phyloP scores from a whole-genome alignment of 1,284 basidiomycete species.

The Trichosporon sp. region DNA sequence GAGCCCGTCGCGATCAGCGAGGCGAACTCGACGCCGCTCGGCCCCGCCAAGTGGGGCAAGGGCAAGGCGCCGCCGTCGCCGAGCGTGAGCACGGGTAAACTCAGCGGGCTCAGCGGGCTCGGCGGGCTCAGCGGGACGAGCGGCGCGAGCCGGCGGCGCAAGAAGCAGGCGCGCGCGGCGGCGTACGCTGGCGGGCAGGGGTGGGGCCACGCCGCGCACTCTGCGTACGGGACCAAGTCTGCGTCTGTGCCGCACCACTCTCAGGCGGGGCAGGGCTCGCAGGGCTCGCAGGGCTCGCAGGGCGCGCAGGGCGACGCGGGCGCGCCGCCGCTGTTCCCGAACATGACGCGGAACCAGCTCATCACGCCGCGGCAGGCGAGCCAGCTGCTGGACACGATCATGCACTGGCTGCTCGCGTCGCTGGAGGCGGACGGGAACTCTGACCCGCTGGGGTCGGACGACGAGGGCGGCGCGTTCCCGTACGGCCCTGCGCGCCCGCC shows the following conservation, averaged over 20 bases:
- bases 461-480: not conserved
- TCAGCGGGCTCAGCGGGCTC: not conserved
- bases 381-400: not conserved
- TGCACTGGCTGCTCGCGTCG: not conserved
- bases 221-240: too few species aligned
- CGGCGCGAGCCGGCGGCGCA: not conserved
- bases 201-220: too few species aligned
- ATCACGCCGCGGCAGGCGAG: not conserved
- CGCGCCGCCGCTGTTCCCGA: not conserved
- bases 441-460: not conserved
- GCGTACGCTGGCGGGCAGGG: too few species aligned
- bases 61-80: too few species aligned
- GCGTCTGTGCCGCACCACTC: not conserved
- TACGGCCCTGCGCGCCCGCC: not conserved
- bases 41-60: too few species aligned
- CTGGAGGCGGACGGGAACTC: not conserved
- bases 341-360: not conserved
- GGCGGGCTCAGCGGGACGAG: not conserved
- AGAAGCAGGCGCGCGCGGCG: not conserved
- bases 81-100: too few species aligned
- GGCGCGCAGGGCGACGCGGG: too few species aligned
- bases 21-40: too few species aligned
- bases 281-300: too few species aligned
- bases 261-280: not conserved
- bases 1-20: too few species aligned